Evolutionary conservation across 805 yeast species (phyloP), one percentile per base, ranked within the genome.

Genomic region (Hanseniaspora valbyensis): DNA sequence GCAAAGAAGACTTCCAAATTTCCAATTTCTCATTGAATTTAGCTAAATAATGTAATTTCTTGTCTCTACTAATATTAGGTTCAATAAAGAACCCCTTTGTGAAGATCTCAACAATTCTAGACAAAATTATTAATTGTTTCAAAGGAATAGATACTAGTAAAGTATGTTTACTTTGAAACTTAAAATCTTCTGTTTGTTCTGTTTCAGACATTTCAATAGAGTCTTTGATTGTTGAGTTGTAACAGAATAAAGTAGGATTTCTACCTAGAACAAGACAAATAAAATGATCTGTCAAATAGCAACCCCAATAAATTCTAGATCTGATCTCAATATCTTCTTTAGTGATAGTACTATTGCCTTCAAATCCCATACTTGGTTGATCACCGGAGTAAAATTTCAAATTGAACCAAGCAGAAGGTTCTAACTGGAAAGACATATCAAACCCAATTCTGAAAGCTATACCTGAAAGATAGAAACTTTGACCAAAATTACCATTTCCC

Each of bases 281-380:
- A 56, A 78, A 75, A 58, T 77, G 83, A 60, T 79, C 85, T 2
- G 80, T 80, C 52, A 78, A 65, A 59, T 74, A 79, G 44, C 79
- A 72, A 3, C 84, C 84, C 85, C 85, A 79, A 59, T 75, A 76
- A 10, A 79, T 75, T 52, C 85, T 65, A 44, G 78, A 71, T 52
- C 82, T 67, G 50, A 79, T 76, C 37, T 73, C 76, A 16, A 74
- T 67, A 55, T 77, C 80, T 44, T 77, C 69, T 29, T 71, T 69
- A n/a, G 71, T 66, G 43, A 74, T 60, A 34, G 65, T 56, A 42
- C 58, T 59, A n/a, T 65, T 61, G 18, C 32, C 36, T 1, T 33
- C 30, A 3, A 42, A 33, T 1, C 40, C 42, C 12, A 12, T 26
- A 5, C n/a, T 25, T 12, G 42, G 21, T 19, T 25, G 26, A 6